Evolutionary conservation across 306 rosid species (phyloP).

Genomic region (Cucumis hystrix): DNA sequence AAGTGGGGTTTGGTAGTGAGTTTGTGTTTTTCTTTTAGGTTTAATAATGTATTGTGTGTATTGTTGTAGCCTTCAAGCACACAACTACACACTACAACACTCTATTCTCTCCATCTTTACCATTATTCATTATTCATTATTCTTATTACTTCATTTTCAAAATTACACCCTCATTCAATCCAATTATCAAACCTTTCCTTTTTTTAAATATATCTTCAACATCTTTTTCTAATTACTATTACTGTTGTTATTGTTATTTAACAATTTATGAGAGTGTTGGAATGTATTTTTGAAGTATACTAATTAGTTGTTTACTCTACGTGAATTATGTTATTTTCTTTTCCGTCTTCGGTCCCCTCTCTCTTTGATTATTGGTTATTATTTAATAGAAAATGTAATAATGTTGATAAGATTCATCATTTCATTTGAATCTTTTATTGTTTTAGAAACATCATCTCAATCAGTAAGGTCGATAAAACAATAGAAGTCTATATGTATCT

Average conservation of each 20-base stretch:
- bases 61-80: background rate
- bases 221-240: background rate
- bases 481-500: too few species aligned
- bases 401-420: too few species aligned
- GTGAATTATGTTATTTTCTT: too few species aligned
- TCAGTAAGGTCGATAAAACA: too few species aligned
- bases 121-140: background rate
- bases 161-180: background rate
- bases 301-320: too few species aligned
- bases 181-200: background rate
- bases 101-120: background rate
- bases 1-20: background rate
- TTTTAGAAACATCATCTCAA: too few species aligned
- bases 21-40: background rate
- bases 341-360: too few species aligned
- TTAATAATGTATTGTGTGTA: background rate
- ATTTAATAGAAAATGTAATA: too few species aligned
- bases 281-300: too few species aligned
- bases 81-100: background rate
- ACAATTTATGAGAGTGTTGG: too few species aligned
- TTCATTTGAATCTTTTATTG: too few species aligned
- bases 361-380: too few species aligned
- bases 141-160: background rate
- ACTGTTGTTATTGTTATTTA: background rate
- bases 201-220: background rate